These are phyloP conservation scores for Lentinula sp. DNA, from an alignment of 768 basidiomycete species.

Conservation along the genomic window DNA sequence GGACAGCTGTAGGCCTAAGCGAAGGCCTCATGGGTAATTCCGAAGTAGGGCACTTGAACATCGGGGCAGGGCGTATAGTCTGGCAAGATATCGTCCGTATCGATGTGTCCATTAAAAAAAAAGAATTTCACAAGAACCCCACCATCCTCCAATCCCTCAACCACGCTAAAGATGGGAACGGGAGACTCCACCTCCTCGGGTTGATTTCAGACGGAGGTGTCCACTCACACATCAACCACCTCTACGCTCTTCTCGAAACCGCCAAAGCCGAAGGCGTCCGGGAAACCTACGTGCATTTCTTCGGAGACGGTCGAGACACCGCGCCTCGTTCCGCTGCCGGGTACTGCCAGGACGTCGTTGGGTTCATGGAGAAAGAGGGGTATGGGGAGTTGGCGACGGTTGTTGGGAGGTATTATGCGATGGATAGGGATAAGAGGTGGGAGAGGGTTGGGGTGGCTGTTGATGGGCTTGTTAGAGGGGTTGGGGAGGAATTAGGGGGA, in stretches of 20 bases:
- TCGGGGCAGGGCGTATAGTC: slow-evolving; percentile 90
- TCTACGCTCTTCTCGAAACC: slow-evolving; percentile 85
- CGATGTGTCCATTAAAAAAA: slow-evolving; percentile 86
- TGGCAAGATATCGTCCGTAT: slow-evolving; percentile 73
- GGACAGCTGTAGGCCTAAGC: slow-evolving; percentile 85
- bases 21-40: slow-evolving; percentile 98
- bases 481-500: slow-evolving; percentile 34
- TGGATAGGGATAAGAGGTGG: slow-evolving; percentile 98
- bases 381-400: slow-evolving; percentile 82
- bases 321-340: slow-evolving; percentile 77
- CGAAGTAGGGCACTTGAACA: slow-evolving; percentile 94
- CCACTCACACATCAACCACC: slow-evolving; percentile 91
- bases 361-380: slow-evolving; percentile 71
- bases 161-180: slow-evolving; percentile 75
- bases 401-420: slow-evolving; percentile 90
- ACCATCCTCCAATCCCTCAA: slow-evolving; percentile 68
- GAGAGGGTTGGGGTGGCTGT: slow-evolving; percentile 88
- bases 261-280: slow-evolving; percentile 84
- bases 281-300: slow-evolving; percentile 87
- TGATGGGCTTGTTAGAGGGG: slow-evolving; percentile 77
- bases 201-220: slow-evolving; percentile 95
- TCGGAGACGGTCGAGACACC: slow-evolving; percentile 93
- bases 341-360: slow-evolving; percentile 71
- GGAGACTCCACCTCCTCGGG: slow-evolving; percentile 76
- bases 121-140: slow-evolving; percentile 75